Evolutionary conservation across 2,329 filamentous ascomycete species (phyloP), one percentile per base, ranked within the genome.

Genomic region (Metarhizium rileyi): DNA sequence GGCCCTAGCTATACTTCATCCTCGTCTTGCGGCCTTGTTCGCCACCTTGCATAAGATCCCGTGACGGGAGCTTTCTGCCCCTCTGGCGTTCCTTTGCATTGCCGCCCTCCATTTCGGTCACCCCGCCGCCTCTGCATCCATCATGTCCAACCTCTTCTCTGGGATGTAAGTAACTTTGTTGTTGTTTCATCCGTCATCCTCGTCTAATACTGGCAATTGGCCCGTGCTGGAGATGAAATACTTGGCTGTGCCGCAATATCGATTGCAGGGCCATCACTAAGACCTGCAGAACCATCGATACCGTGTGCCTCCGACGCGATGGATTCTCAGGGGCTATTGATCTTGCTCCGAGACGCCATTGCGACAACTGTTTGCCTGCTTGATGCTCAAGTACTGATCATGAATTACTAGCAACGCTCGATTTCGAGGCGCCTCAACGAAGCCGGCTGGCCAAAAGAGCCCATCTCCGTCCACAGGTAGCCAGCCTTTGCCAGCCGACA

Each of bases 71-170:
- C 35, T 44, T 38, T 46, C 28, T 16, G 48, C 26, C 23, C 44
- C 33, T 42, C 46, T 30, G 40, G 38, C 22, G 41, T 45, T 33
- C 30, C 23, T 53, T 41, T 26, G 28, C 52, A 25, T 55, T 33
- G 27, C 26, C 46, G 36, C 40, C 48, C 27, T 25, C 48, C 47
- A 43, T 44, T 36, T 41, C 42, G 44, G 48, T 28, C 46, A 43
- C 49, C 48, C 50, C 52, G 46, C 51, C 44, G 46, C 51, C 44
- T 43, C 49, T 52, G 44, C 45, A 44, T 44, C 33, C 58, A 69
- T 59, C 63, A 80, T 80, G 76, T 80, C 77, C 59, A 79, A 78
- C 68, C 68, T 80, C 59, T 80, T 80, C 63, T 80, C 76, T 60
- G 76, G 77, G 66, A 80, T 80, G 77, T 80, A 70, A 76, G 77